Percentiles rank a stretch among this genome's conserved stretches.
These are phyloP conservation scores for Kandelia obovata DNA, from an alignment of 345 rosid species.

Conservation along the genomic window DNA sequence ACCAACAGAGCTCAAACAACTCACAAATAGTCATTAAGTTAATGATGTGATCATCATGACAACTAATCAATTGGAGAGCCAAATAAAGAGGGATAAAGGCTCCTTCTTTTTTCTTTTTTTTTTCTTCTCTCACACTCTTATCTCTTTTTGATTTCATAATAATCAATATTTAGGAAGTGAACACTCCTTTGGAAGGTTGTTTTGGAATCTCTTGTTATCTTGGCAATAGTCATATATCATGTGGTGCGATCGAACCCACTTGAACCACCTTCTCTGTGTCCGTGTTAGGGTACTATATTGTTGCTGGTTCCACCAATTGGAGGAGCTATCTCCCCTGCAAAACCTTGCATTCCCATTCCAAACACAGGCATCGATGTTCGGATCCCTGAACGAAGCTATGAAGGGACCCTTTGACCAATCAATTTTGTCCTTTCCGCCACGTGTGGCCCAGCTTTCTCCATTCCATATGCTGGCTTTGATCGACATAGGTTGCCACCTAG, in stretches of 20 bases:
- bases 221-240: slow-evolving; percentile 79
- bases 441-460: slow-evolving; percentile 88
- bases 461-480: slow-evolving; percentile 68
- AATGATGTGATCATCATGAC: neutral
- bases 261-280: slow-evolving; percentile 63
- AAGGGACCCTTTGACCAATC: slow-evolving; percentile 82
- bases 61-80: neutral
- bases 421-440: slow-evolving; percentile 66
- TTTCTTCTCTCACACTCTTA: too few species aligned
- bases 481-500: slow-evolving; percentile 73
- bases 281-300: slow-evolving; percentile 43
- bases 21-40: neutral
- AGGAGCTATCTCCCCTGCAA: slow-evolving; percentile 48
- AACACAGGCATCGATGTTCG: slow-evolving; percentile 65
- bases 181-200: slow-evolving; percentile 70
- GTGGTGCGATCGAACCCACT: slow-evolving; percentile 75
- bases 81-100: neutral
- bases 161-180: slow-evolving; percentile 61
- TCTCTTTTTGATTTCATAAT: too few species aligned
- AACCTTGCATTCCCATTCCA: slow-evolving; percentile 59
- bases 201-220: slow-evolving; percentile 59
- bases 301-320: slow-evolving; percentile 72
- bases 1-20: neutral
- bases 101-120: too few species aligned
- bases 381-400: slow-evolving; percentile 57